Evolutionary conservation across 2,329 filamentous ascomycete genomes (phyloP).

Genomic region (Clonostachys rhizophaga): DNA sequence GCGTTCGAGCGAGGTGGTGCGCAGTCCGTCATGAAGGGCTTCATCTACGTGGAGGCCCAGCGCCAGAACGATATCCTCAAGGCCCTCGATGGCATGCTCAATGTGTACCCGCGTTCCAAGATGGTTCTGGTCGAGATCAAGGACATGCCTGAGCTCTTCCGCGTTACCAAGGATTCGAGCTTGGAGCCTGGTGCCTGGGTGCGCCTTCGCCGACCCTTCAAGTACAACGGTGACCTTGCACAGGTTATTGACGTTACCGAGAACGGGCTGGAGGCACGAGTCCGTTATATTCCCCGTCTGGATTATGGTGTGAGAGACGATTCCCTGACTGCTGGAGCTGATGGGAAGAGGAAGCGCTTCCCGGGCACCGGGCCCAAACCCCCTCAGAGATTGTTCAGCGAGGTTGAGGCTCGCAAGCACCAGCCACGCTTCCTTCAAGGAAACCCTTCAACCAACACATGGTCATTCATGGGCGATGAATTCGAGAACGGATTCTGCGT

Average conservation of each 20-base stretch:
- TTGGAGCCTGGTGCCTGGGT: constrained; percentile 90
- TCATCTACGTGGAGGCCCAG: constrained; percentile 90
- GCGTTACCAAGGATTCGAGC: constrained; percentile 80
- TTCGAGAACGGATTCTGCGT: constrained; percentile 92
- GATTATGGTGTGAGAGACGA: constrained; percentile 92
- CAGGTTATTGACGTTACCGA: constrained; percentile 90
- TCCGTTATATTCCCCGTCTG: constrained; percentile 83
- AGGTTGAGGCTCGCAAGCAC: constrained; percentile 85
- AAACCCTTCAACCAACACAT: constrained; percentile 75
- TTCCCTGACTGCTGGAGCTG: constrained; percentile 34
- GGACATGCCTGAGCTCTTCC: constrained; percentile 94
- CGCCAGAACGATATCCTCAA: constrained; percentile 81
- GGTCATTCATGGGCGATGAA: constrained; percentile 81
- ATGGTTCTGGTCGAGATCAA: constrained; percentile 89
- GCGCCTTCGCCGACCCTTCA: constrained; percentile 72
- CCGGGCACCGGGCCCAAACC: constrained; percentile 62
- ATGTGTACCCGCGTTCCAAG: constrained; percentile 85
- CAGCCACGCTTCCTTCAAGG: constrained; percentile 60
- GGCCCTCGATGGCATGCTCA: constrained; percentile 78
- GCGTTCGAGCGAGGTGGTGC: constrained; percentile 85
- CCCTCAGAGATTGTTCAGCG: constrained; percentile 87
- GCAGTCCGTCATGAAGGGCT: constrained; percentile 81
- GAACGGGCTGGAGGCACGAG: constrained; percentile 83
- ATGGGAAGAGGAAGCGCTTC: constrained; percentile 72
- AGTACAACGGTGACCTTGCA: constrained; percentile 85